These are phyloP conservation scores for Fraxinus platypoda DNA, from an alignment of 305 asterid genomes.

Conservation along the genomic window DNA sequence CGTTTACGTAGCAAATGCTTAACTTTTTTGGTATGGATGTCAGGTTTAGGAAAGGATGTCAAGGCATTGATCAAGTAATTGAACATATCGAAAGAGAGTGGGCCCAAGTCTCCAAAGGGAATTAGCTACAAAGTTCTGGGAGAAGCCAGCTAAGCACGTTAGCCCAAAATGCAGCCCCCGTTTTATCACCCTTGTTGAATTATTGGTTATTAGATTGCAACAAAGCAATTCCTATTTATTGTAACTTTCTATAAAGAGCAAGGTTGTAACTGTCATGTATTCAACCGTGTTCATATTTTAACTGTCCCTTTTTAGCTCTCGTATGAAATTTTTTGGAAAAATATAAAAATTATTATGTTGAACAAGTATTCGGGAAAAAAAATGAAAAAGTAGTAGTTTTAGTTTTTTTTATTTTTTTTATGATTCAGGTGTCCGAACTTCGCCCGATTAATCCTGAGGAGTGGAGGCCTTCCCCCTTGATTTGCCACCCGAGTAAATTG, in stretches of 20 bases:
- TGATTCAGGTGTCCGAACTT: too few species aligned
- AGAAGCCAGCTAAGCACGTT: slow-evolving; percentile 63
- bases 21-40: background rate
- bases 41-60: slow-evolving; percentile 37
- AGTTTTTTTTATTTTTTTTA: too few species aligned
- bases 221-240: slow-evolving; percentile 28
- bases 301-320: slow-evolving; percentile 35
- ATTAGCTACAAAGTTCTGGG: slow-evolving; percentile 42
- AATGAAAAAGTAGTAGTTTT: too few species aligned
- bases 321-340: slow-evolving; percentile 22
- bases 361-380: slow-evolving; percentile 4
- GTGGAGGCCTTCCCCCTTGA: too few species aligned
- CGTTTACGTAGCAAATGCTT: too few species aligned
- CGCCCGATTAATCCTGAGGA: too few species aligned
- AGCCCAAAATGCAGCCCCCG: slow-evolving; percentile 77
- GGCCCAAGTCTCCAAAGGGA: slow-evolving; percentile 35
- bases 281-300: slow-evolving; percentile 62
- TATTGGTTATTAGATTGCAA: slow-evolving; percentile 19
- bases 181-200: slow-evolving; percentile 78
- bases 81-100: slow-evolving; percentile 40
- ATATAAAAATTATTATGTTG: slow-evolving; percentile 32
- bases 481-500: too few species aligned
- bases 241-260: slow-evolving; percentile 53
- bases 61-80: slow-evolving; percentile 42
- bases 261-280: slow-evolving; percentile 42